Base-by-base conservation (phyloP, 2,329 filamentous ascomycete species). In the Arthrobotrys sinensis region DNA sequence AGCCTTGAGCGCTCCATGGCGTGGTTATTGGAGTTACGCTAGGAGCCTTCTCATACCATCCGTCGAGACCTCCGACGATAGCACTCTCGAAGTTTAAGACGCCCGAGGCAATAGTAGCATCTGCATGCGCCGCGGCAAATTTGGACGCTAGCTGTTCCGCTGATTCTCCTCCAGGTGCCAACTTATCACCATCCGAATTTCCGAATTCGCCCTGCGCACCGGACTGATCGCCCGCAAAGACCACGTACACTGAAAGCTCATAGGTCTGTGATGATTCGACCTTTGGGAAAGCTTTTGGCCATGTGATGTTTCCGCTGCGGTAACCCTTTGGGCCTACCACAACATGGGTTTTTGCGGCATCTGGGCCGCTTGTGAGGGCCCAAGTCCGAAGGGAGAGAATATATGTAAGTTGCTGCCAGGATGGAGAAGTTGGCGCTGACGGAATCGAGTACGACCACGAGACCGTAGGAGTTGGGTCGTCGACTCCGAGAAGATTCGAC, bases 391-490 rank as follows among this genome's bases (percentile, higher is more conserved):
- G 63, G 5, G 70, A 75, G 1, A 75, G 40, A 40, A 75, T 52
- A 32, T 75, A 75, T 11, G 63, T 75, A 14, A 67, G 53, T 21
- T 75, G 70, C 28, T 55, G 53, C 70, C 62, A 75, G 12, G 34
- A 52, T 21, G 38, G 62, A 4, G 43, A 36, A 21, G 40, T 45
- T 32, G 52, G 45, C 4, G 32, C 12, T 4, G 62, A 68, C 0
- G 70, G 70, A 12, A 63, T 68, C 16, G 70, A 67, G 32, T 75
- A 75, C 8, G 70, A 75, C 70, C 70, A 75, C 6, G 63, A 48
- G 16, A 75, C 36, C 21, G 62, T 43, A 45, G 70, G 70, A 14
- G 63, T 63, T 7, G 63, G 63, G 21, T 75, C 70, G 16, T 75
- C 70, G 19, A 68, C 53, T 10, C 70, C 70, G 4, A 75, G 40